Evolutionary conservation across 352 stramenopile genomes (phyloP).

Genomic region (Pythium monospermum): DNA sequence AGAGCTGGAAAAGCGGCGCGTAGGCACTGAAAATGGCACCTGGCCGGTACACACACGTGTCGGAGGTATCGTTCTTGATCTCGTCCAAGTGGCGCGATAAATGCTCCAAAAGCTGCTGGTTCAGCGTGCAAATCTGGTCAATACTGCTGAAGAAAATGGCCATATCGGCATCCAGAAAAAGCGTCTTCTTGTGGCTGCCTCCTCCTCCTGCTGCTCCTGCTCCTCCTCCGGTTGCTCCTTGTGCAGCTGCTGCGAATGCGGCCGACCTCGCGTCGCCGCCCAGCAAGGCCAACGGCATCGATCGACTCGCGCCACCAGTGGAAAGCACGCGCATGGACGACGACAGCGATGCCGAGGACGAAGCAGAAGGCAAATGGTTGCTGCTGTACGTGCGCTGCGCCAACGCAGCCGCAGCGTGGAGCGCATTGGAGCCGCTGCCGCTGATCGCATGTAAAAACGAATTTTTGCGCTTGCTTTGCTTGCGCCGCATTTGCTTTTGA

Average conservation of each 20-base stretch:
- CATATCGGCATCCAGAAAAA: slow-evolving; percentile 81
- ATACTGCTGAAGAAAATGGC: slow-evolving; percentile 88
- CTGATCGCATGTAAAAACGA: slow-evolving; percentile 51
- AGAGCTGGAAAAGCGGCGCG: slow-evolving; percentile 78
- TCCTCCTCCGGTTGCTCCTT: no score
- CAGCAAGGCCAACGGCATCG: not conserved
- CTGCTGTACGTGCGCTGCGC: slow-evolving; percentile 34
- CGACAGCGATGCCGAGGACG: no score
- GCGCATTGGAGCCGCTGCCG: slow-evolving; percentile 31
- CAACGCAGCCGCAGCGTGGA: slow-evolving; percentile 23
- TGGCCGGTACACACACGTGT: slow-evolving; percentile 23
- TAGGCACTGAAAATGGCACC: slow-evolving; percentile 86
- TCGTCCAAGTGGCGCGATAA: slow-evolving; percentile 75
- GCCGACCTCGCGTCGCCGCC: not conserved
- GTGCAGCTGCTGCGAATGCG: no score
- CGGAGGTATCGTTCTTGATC: slow-evolving; percentile 29
- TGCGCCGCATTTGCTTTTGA: slow-evolving; percentile 51
- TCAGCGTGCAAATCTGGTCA: slow-evolving; percentile 84
- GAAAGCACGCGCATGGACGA: slow-evolving; percentile 15
- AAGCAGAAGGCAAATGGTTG: slow-evolving; percentile 46
- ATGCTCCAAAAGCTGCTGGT: slow-evolving; percentile 85
- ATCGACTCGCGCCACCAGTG: slow-evolving; percentile 11
- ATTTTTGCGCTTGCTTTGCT: slow-evolving; percentile 62
- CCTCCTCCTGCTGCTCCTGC: no score
- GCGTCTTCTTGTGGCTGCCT: slow-evolving; percentile 41